Base-by-base conservation (phyloP, 2,329 filamentous ascomycete species). In the Raffaelea arxii region DNA sequence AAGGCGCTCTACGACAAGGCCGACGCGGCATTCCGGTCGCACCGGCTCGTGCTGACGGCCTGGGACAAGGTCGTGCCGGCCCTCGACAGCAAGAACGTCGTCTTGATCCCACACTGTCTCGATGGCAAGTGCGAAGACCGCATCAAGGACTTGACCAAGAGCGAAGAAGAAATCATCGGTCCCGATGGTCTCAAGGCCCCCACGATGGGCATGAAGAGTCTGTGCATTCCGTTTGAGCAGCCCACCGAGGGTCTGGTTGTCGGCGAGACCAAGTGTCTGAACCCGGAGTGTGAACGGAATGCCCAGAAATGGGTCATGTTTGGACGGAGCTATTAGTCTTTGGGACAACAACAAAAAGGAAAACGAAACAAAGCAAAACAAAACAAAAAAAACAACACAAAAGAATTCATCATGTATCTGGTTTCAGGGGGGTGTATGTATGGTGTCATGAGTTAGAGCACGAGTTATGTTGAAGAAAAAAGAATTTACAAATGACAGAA, bases 221-320 rank as follows among this genome's bases (percentile, higher is more conserved):
- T 67, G 65, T 91, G 72, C 80, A 94, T 76, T 73, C 82, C 58
- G 25, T 89, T 89, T 58, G 83, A 91, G 51, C 86, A 91, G 74
- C 90, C 90, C 35, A 79, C 84, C 58, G 86, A 84, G 22, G 86
- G 83, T 22, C 71, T 94, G 53, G 76, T 84, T 53, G 71, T 79
- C 54, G 90, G 86, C 43, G 83, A 86, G 69, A 95, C 88, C 49
- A 90, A 92, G 68, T 98, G 92, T 63, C 74, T 91, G 57, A 96
- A 86, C 74, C 91, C 91, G 37, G 84, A 91, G 59, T 97, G 91
- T 68, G 71, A 72, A 51, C 73, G 72, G 53, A 68, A 80, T 43
- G 91, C 91, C 18, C 80, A 91, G 72, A 78, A 83, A 59, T 97
- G 87, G 84, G 86, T 86, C 65, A 84, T 96, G 82, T 97, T 96